Evolutionary conservation across 140 eudicot genomes (phyloP), one percentile per base, ranked within the genome.

Genomic region (Erigeron philadelphicus): DNA sequence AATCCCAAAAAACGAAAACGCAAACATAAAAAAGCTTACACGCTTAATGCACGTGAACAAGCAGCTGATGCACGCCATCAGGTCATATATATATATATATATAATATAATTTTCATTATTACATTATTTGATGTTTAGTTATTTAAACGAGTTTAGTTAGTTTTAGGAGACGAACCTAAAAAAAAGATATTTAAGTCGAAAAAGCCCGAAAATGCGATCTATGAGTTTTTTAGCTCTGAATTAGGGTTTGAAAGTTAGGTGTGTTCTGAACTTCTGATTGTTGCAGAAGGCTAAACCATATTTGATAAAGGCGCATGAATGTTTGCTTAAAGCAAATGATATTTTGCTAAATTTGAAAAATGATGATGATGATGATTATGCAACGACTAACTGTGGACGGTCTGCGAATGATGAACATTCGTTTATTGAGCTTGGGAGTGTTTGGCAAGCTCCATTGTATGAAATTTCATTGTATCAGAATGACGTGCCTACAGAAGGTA

Each of bases 361-460:
- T 17, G 87, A 81, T 62, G 83, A 21, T 62, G 83, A 21, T 21
- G 25, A 71, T 47, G 1, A 15, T 18, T 50, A 48, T 7, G 2
- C 11, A 45, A 64, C 64, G 12, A 62, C 35, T 61, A 81, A 75
- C 2, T 25, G 64, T 64, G 44, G 45, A 9, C 58, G 18, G 9
- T 59, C 57, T 15, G 42, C 8, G 18, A 35, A 21, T 2, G 81
- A 64, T 48, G 91, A 84, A 66, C 79, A 80, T 46, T 82, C 90
- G 55, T 82, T 92, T 72, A 82, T 84, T 25, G 88, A 92, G 80
- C 82, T 88, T 19, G 96, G 92, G 58, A 82, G 82, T 49, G 88
- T 88, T 77, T 92, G 98, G 96, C 98, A 92, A 78, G 92, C 98
- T 75, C 92, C 86, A 25, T 73, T 88, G 47, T 88, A 74, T 58